A percentile compares a stretch with the other conserved stretches of the same genome.
Conservation (phyloP, 2,329 filamentous ascomycete species). For the Fusarium sp. region DNA sequence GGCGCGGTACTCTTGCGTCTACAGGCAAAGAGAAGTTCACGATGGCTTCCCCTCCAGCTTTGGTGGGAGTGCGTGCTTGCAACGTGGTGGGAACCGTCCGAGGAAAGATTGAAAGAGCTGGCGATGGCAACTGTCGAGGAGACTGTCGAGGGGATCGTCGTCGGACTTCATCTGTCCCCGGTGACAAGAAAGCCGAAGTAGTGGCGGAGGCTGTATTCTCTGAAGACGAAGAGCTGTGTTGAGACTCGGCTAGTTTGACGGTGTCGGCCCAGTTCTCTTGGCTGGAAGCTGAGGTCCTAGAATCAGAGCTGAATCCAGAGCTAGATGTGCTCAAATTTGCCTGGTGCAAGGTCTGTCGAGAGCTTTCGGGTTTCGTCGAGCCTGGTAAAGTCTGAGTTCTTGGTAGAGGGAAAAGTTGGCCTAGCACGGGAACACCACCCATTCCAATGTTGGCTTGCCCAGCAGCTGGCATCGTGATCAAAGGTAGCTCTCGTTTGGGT, state of each 20-base stretch:
- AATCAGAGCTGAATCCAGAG: constrained; percentile 54
- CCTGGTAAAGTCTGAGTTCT: constrained; percentile 42
- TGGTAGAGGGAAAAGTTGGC: constrained; percentile 53
- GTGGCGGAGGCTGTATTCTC: constrained; percentile 48
- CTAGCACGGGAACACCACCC: constrained; percentile 51
- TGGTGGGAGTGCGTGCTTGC: constrained; percentile 4
- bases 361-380: constrained; percentile 20
- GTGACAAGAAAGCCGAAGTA: constrained; percentile 60
- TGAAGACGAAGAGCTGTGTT: background rate
- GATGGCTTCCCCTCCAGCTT: constrained; percentile 9
- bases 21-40: constrained; percentile 38
- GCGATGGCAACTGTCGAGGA: constrained; percentile 49
- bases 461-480: constrained; percentile 49
- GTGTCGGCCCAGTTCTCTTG: background rate
- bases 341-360: constrained; percentile 38
- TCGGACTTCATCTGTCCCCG: constrained; percentile 58
- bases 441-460: constrained; percentile 48
- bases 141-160: constrained; percentile 63
- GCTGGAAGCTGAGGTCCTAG: constrained; percentile 58
- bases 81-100: background rate
- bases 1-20: constrained; percentile 28
- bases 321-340: constrained; percentile 59
- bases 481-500: constrained; percentile 45
- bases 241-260: background rate
- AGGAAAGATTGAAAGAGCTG: constrained; percentile 19